A percentile compares a stretch with the other conserved stretches of the same genome.
These are phyloP conservation scores for Boletellus ananas DNA, from an alignment of 768 basidiomycete species.

Conservation along the genomic window DNA sequence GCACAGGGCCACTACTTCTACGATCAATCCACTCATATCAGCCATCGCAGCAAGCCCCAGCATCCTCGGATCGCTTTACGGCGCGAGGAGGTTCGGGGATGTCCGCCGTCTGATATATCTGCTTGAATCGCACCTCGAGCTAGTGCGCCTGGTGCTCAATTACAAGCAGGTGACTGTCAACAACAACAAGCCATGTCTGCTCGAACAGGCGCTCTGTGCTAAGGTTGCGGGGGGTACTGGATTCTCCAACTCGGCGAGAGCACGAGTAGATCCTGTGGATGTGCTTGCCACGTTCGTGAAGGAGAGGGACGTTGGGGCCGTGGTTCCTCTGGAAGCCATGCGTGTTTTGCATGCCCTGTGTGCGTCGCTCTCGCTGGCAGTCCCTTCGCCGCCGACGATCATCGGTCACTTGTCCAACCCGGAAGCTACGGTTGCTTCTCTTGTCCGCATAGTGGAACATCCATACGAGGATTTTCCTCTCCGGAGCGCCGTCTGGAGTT, in stretches of 20 bases:
- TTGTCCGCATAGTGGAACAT: conserved; percentile 72
- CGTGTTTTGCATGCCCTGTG: conserved; percentile 65
- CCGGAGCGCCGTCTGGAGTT: conserved; percentile 77
- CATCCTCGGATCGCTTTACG: conserved; percentile 56
- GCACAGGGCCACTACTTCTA: conserved; percentile 70
- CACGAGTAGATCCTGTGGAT: conserved; percentile 69
- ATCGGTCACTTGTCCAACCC: conserved; percentile 76
- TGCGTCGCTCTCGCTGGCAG: conserved; percentile 55
- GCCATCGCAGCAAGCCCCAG: conserved; percentile 60
- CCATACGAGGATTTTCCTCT: conserved; percentile 75
- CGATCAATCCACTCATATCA: conserved; percentile 76
- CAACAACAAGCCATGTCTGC: conserved; percentile 51
- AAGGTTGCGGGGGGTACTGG: conserved; percentile 49
- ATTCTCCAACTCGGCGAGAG: conserved; percentile 41
- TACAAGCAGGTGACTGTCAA: conserved; percentile 50
- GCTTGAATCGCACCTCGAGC: conserved; percentile 60
- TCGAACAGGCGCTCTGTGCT: conserved; percentile 75
- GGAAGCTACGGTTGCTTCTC: conserved; percentile 59
- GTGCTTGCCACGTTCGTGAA: conserved; percentile 66
- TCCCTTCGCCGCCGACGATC: conserved; percentile 67
- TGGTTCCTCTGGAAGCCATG: conserved; percentile 64
- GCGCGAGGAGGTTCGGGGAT: conserved; percentile 65
- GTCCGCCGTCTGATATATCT: conserved; percentile 64
- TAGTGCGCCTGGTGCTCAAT: conserved; percentile 60
- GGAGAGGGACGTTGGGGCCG: conserved; percentile 55